A percentile compares a stretch with the other conserved stretches of the same genome.
Evolutionary conservation across 495 filamentous ascomycete species (phyloP).

Genomic region (Usnea hakonensis): DNA sequence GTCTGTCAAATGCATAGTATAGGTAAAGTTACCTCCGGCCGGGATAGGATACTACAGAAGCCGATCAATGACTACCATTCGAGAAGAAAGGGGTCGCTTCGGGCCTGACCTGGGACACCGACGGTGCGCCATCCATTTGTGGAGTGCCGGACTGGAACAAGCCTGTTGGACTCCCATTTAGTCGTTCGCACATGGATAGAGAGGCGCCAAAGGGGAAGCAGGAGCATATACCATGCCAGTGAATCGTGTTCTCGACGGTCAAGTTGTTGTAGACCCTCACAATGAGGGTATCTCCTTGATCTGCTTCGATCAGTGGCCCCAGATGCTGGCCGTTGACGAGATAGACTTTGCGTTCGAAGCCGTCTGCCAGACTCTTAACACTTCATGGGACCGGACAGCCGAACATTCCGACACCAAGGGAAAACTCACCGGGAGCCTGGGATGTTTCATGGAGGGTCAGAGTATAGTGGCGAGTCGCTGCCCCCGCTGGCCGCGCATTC

Average conservation of each 20-base stretch:
- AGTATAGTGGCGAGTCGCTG: no score
- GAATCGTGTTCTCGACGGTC: constrained; percentile 31
- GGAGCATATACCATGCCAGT: constrained; percentile 46
- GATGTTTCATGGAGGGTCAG: no score
- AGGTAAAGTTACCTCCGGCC: background rate
- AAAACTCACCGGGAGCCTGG: no score
- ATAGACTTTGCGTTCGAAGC: constrained; percentile 20
- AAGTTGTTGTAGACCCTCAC: constrained; percentile 16
- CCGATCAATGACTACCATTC: background rate
- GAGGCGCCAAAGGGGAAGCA: background rate
- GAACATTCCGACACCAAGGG: no score
- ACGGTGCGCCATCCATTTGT: background rate
- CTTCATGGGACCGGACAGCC: no score
- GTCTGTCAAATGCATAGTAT: background rate
- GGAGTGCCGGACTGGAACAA: background rate
- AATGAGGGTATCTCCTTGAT: constrained; percentile 41
- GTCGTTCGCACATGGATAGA: background rate
- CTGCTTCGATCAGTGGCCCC: constrained; percentile 46
- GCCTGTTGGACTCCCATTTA: background rate
- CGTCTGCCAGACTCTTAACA: constrained; percentile 15
- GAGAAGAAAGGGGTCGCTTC: background rate
- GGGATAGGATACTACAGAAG: background rate
- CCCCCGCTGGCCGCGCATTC: no score
- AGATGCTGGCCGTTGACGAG: constrained; percentile 49
- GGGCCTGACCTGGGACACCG: background rate